Conservation (phyloP, 2,329 filamentous ascomycete species). For the Aspergillus sp. region DNA sequence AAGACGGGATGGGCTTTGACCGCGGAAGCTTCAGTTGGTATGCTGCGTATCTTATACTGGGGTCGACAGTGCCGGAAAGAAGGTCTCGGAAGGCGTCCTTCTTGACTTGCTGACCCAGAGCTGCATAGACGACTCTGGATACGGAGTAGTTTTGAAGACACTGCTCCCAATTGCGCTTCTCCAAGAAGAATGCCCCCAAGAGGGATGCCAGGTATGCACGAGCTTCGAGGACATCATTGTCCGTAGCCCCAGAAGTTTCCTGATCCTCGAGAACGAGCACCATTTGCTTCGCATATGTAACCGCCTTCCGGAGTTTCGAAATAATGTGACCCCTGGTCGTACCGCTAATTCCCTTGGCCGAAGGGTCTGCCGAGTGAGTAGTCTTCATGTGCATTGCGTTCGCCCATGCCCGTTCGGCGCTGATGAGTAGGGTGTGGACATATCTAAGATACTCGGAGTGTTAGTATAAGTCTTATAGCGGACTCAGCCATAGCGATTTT, state of each 20-base stretch:
- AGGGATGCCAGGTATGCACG: constrained; percentile 79
- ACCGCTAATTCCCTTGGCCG: constrained; percentile 72
- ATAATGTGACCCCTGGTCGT: constrained; percentile 84
- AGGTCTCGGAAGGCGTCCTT: constrained; percentile 85
- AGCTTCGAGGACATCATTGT: constrained; percentile 78
- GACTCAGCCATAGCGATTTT: background rate
- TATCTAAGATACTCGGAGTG: constrained; percentile 55
- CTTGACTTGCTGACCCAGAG: constrained; percentile 64
- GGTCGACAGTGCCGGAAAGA: constrained; percentile 82
- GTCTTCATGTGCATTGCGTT: constrained; percentile 95
- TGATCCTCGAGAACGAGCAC: constrained; percentile 66
- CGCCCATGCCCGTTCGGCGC: constrained; percentile 89
- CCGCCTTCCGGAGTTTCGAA: constrained; percentile 80
- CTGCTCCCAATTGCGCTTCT: constrained; percentile 81
- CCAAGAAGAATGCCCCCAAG: constrained; percentile 75
- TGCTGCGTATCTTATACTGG: constrained; percentile 89
- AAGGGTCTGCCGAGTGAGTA: constrained; percentile 72
- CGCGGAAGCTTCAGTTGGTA: constrained; percentile 88
- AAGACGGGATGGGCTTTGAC: constrained; percentile 75
- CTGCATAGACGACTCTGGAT: constrained; percentile 79
- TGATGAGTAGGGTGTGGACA: constrained; percentile 76
- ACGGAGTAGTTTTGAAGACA: constrained; percentile 76
- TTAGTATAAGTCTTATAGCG: constrained; percentile 1
- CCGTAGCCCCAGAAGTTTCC: constrained; percentile 63
- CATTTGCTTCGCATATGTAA: constrained; percentile 68